Evolutionary conservation across 208 protist genomes (phyloP), one percentile per base, ranked within the genome.

Genomic region (Acanthamoeba culbertsoni): DNA sequence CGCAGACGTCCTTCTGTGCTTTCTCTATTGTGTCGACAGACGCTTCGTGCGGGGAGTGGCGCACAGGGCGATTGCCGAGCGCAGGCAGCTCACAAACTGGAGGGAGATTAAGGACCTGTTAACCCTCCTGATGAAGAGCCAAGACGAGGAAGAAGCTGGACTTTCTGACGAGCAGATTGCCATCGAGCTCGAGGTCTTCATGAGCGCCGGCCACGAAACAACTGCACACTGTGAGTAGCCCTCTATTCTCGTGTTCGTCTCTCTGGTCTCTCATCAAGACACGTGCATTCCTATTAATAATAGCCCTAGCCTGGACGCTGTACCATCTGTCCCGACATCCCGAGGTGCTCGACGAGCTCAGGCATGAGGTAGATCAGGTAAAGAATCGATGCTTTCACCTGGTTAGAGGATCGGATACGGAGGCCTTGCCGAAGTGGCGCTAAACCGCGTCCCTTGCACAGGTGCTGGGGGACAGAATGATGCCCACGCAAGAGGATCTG

Each of bases 101-200:
- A 0, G 68, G 2, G 68, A 79, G 26, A n/a, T 79, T 28, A 79
- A 79, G 68, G 68, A 79, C 26, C 68, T 79, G 68, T 42, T 79
- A 20, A 79, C 68, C 20, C 42, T 79, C 7, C 68, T 79, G 26
- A 79, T 79, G 68, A 79, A 79, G 68, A 79, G 68, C 42, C 68
- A 79, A 28, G 68, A 79, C 42, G 68, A 79, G 68, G 26, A 33
- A 16, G 68, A 42, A 4, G 68, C 43, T 23, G 68, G 68, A 0
- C 68, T 79, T 1, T 79, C 68, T 26, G 68, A 79, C n/a, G 42
- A 79, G 26, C 68, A 79, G 31, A 79, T 79, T 28, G 68, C 68
- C 68, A 79, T 79, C 68, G 68, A 79, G 33, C 68, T 79, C 14
- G 68, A 79, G 31, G 68, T 79, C 26, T 79, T 79, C 68, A 79